Evolutionary conservation across 371 early-diverging fungal species (phyloP), one percentile per base, ranked within the genome.

Genomic region (Circinella minor): DNA sequence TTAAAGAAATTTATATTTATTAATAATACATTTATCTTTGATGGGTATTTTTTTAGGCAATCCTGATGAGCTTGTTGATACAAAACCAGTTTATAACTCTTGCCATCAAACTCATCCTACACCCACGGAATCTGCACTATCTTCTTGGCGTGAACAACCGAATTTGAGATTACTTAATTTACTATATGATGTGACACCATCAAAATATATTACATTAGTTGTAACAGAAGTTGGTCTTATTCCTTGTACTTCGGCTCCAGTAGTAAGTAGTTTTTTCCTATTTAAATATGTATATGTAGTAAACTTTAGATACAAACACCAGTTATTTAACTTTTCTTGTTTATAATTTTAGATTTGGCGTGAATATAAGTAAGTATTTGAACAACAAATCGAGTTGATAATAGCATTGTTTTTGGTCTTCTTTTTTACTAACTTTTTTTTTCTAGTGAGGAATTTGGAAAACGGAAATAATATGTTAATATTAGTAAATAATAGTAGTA

Each of bases 211-310:
- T 65, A 91, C 94, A 5, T 86, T 95, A 59, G 93, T 98, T 37
- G 88, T 97, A 15, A 96, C 97, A 34, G 99, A 99, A 83, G 90
- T 95, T 10, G 99, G 99, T 48, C 76, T 94, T 76, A 93, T 98
- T 72, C 98, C 98, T n/a, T 93, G 92, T 74, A 96, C 97, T 27
- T 92, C 92, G 67, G 95, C 95, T 18, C 92, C 95, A 27, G 94
- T 95, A 47, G 93, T 94, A 84, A 77, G 81, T 73, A 54, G 7
- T 57, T 57, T 6, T 34, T 61, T 20, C 4, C 57, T 15, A 27
- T 34, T 57, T 7, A 15, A 51, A 13, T 27, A 34, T 27, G 34
- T 13, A 57, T n/a, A 18, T 27, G 6, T 7, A 13, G 0, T 1
- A 57, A 57, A 34, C 9, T 57, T 18, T 55, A 55, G 27, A 27